phyloP scores from a whole-genome alignment of 768 basidiomycete species.

The Mycena maculata region DNA sequence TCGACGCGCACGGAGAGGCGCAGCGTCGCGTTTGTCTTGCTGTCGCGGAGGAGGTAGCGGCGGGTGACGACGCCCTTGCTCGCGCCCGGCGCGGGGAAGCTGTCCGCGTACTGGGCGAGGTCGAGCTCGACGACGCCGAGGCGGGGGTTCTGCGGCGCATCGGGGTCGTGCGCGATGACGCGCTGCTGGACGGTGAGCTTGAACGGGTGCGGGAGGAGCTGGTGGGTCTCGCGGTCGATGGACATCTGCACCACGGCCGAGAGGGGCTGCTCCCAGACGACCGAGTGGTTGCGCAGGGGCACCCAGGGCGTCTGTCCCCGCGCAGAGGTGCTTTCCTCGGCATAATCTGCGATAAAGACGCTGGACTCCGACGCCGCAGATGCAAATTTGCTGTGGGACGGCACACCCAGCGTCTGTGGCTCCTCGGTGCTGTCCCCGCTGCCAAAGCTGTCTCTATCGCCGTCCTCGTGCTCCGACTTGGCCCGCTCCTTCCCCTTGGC shows the following conservation, averaged over 20 bases:
- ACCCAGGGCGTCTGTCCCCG: conserved; percentile 73
- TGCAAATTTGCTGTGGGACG: neutral
- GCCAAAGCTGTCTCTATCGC: conserved; percentile 20
- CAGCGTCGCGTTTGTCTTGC: conserved; percentile 83
- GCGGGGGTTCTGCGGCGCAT: conserved; percentile 66
- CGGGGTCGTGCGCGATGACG: conserved; percentile 66
- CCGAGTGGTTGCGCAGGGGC: conserved; percentile 72
- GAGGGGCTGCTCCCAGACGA: conserved; percentile 70
- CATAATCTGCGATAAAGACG: neutral
- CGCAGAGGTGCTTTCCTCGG: conserved; percentile 47
- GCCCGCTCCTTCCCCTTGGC: conserved; percentile 42
- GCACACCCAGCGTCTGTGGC: neutral
- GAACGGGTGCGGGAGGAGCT: conserved; percentile 69
- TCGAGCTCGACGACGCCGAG: conserved; percentile 77
- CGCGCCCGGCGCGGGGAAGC: neutral
- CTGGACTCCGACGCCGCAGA: neutral
- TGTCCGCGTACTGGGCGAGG: conserved; percentile 77
- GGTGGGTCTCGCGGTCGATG: conserved; percentile 62
- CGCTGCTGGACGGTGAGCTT: conserved; percentile 76
- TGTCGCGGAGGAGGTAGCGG: conserved; percentile 74
- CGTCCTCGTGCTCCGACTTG: conserved; percentile 20
- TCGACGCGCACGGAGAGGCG: conserved; percentile 72
- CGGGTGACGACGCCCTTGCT: conserved; percentile 66
- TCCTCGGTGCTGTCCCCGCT: conserved; percentile 17
- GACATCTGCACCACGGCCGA: conserved; percentile 68